These are phyloP conservation scores for Leptosphaerulina australis DNA, from an alignment of 2,329 filamentous ascomycete genomes.

Conservation along the genomic window DNA sequence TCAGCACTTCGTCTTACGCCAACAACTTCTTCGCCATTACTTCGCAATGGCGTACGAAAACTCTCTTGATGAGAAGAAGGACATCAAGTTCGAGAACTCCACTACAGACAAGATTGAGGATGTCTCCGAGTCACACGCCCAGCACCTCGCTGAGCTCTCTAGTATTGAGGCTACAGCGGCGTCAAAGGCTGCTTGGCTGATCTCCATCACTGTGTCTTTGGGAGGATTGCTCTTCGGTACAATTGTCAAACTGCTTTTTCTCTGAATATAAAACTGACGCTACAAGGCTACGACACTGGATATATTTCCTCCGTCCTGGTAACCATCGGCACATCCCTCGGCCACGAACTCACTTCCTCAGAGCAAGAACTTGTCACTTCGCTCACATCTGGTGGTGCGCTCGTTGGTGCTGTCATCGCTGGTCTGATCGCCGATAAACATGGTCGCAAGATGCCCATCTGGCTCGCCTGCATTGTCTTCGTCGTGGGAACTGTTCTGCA, in stretches of 20 bases:
- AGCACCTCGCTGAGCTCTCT: conserved; percentile 32
- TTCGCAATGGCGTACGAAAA: conserved; percentile 9
- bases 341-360: conserved; percentile 36
- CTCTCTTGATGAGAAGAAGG: conserved; percentile 19
- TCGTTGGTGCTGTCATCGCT: conserved; percentile 47
- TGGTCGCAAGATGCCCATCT: conserved; percentile 43
- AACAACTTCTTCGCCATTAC: not conserved
- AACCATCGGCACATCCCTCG: conserved; percentile 44
- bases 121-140: conserved; percentile 23
- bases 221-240: conserved; percentile 39
- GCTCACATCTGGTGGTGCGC: conserved; percentile 47
- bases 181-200: conserved; percentile 38
- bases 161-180: conserved; percentile 36
- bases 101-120: conserved; percentile 32
- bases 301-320: conserved; percentile 50
- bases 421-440: conserved; percentile 46
- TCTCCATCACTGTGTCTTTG: conserved; percentile 37
- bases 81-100: conserved; percentile 24
- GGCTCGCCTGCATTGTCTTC: conserved; percentile 36
- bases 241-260: not conserved
- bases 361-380: conserved; percentile 51
- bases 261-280: not conserved
- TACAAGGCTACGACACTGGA: conserved; percentile 46
- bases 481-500: conserved; percentile 39
- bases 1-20: not conserved